phyloP scores from a whole-genome alignment of 352 stramenopile genomes.

The Plasmopara muralis region DNA sequence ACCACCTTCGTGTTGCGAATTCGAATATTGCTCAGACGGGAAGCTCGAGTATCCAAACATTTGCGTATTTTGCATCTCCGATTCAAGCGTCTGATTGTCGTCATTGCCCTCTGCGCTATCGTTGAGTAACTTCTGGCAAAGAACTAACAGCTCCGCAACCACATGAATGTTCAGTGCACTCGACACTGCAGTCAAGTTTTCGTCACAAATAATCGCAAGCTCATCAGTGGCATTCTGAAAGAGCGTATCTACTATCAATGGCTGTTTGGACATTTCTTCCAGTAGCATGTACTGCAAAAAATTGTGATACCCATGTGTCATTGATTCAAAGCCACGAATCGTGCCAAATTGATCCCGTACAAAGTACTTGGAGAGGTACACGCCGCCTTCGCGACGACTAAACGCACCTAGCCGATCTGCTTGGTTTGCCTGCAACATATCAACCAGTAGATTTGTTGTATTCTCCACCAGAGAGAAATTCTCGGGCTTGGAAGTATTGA shows the following conservation, averaged over 20 bases:
- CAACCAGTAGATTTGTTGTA: slow-evolving; percentile 65
- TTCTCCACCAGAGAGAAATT: slow-evolving; percentile 66
- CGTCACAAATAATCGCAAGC: slow-evolving; percentile 41
- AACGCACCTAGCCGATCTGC: slow-evolving; percentile 78
- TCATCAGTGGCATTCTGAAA: slow-evolving; percentile 66
- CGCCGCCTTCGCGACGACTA: slow-evolving; percentile 66
- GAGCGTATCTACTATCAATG: slow-evolving; percentile 51
- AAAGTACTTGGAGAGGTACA: slow-evolving; percentile 86
- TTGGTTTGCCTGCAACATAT: slow-evolving; percentile 85
- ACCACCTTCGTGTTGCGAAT: slow-evolving; percentile 43
- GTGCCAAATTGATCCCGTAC: slow-evolving; percentile 85
- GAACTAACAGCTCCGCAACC: slow-evolving; percentile 51
- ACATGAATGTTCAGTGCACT: slow-evolving; percentile 73
- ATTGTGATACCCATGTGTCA: slow-evolving; percentile 88
- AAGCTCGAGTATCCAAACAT: slow-evolving; percentile 50
- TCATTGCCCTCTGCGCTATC: slow-evolving; percentile 33
- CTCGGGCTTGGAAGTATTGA: slow-evolving; percentile 29
- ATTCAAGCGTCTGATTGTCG: slow-evolving; percentile 29
- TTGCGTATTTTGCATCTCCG: slow-evolving; percentile 23
- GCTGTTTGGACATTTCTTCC: slow-evolving; percentile 77
- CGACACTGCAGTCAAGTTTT: slow-evolving; percentile 43
- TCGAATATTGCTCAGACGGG: slow-evolving; percentile 51
- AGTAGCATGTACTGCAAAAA: slow-evolving; percentile 86
- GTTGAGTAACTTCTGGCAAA: slow-evolving; percentile 55
- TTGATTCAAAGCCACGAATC: slow-evolving; percentile 81